Base-by-base conservation (phyloP, 2,329 filamentous ascomycete species). In the Aureobasidium sp. region DNA sequence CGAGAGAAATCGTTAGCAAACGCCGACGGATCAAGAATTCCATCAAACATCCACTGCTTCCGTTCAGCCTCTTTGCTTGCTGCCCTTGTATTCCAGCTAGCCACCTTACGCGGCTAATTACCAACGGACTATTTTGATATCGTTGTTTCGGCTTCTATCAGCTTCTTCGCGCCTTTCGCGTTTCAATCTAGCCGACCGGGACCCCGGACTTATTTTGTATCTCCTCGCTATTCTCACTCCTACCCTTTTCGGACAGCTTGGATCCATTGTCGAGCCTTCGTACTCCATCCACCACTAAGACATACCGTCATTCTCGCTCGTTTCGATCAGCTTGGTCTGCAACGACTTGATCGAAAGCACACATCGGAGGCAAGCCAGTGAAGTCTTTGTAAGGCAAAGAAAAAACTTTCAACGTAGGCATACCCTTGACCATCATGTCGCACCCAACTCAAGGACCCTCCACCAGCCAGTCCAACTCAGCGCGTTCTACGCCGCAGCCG, bases 401-500 rank as follows among this genome's bases (percentile, higher is more conserved):
- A 51, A 46, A 50, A 50, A 15, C 23, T 59, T 42, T 32, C 10
- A 50, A 60, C 57, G 57, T 60, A 60, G 57, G 57, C 57, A 60
- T 42, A 47, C 32, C 60, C 56, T 48, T 52, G 59, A 79, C 80
- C 79, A 81, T 80, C 79, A 93, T 93, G 90, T 87, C 89, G 78
- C 90, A 90, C 83, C 87, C 89, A 77, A 87, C 87, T 73, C 88
- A 88, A 88, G 88, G 90, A 90, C 89, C 89, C 66, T 64, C 64
- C 62, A 64, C 51, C 47, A 61, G 60, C 61, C 60, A 59, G 48
- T 62, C 61, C 64, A 66, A 63, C 44, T 68, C 64, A 61, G 64
- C 59, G 26, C 56, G 59, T 5, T 64, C 62, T 36, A 64, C 62
- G 29, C 58, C 58, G 12, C 58, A 61, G 15, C 58, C 58, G 13